Evolutionary conservation across 75 land plant species (phyloP).

Genomic region (Larix kaempferi): DNA sequence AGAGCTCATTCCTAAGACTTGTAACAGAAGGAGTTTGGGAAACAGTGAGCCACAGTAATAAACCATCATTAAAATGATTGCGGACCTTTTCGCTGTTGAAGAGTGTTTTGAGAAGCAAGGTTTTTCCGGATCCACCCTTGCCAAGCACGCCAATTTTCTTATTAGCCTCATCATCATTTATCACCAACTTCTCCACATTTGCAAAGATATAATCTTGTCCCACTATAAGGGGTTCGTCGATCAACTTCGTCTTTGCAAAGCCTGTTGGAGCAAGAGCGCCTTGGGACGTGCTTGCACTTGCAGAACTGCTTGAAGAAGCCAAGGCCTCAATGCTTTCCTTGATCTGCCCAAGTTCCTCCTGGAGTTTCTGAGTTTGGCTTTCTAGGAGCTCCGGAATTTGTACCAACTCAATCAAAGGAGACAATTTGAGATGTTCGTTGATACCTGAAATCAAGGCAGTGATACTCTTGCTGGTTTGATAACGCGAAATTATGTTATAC

Average conservation of each 20-base stretch:
- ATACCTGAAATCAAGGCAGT: background rate
- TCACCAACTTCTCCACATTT: background rate
- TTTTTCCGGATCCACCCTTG: background rate
- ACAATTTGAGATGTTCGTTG: background rate
- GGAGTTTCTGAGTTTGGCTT: background rate
- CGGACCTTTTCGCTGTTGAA: background rate
- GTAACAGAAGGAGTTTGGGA: background rate
- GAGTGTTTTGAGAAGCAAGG: background rate
- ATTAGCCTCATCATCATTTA: background rate
- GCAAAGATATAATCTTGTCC: background rate
- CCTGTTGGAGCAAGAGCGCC: background rate
- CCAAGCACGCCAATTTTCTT: background rate
- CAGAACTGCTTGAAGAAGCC: background rate
- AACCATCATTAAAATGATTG: background rate
- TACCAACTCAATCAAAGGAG: background rate
- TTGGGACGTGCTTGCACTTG: background rate
- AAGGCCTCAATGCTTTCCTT: background rate
- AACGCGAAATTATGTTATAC: background rate
- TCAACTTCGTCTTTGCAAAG: background rate
- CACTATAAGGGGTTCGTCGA: conserved; percentile 1
- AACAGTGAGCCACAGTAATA: conserved; percentile 2
- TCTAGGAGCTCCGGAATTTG: background rate
- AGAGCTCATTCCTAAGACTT: background rate
- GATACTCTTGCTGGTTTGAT: background rate
- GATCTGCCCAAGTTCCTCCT: background rate